Conservation (phyloP, 352 stramenopile species). For the Globisporangium viniferum region DNA sequence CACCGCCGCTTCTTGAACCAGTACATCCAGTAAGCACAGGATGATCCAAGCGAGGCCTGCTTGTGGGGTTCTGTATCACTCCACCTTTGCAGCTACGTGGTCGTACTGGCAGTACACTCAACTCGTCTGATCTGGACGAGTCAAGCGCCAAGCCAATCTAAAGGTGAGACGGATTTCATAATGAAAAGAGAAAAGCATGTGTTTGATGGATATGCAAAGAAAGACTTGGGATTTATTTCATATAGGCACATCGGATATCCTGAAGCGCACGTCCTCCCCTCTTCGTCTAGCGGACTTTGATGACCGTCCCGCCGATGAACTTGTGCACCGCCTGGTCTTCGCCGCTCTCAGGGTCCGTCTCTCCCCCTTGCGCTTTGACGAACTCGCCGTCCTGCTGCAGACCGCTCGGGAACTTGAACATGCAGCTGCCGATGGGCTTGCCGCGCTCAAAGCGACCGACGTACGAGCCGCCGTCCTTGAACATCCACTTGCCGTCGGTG, state of each 20-base stretch:
- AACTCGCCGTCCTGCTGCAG: conserved; percentile 86
- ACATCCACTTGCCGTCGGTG: conserved; percentile 89
- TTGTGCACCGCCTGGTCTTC: conserved; percentile 59
- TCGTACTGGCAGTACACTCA: neutral
- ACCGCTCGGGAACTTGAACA: conserved; percentile 84
- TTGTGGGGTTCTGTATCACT: too few relatives aligned
- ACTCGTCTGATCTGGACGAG: neutral
- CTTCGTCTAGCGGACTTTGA: conserved; percentile 55
- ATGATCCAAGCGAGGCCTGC: neutral
- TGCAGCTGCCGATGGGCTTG: conserved; percentile 84
- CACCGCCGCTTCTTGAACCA: conserved; percentile 98
- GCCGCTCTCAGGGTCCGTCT: conserved; percentile 34
- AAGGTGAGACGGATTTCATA: neutral
- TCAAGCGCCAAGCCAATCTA: neutral
- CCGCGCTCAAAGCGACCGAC: conserved; percentile 83
- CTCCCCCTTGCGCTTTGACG: conserved; percentile 39
- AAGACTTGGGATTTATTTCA: conserved; percentile 1
- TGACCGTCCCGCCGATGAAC: conserved; percentile 64
- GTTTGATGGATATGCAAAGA: conserved; percentile 4
- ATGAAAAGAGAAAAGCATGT: conserved; percentile 8
- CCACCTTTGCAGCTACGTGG: neutral
- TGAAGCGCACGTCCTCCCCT: neutral
- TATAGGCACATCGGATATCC: neutral
- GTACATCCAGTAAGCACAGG: conserved; percentile 78
- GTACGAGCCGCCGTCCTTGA: conserved; percentile 85